Evolutionary conservation across 2,329 filamentous ascomycete species (phyloP).

Genomic region (Tolypocladium album): DNA sequence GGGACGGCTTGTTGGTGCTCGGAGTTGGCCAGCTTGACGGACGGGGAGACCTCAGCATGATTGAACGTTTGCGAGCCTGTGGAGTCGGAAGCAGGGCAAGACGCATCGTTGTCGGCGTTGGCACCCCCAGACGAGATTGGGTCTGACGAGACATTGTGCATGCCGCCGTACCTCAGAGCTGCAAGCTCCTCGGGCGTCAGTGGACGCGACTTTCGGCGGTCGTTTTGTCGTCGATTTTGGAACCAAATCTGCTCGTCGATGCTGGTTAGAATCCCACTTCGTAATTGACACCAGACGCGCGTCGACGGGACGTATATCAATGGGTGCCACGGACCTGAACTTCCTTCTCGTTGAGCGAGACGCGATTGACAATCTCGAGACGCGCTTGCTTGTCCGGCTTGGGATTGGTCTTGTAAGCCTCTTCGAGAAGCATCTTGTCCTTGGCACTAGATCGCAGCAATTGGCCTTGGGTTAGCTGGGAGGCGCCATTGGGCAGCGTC

Average conservation of each 20-base stretch:
- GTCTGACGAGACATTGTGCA: slow-evolving; percentile 40
- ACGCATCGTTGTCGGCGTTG: slow-evolving; percentile 14
- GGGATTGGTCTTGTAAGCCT: slow-evolving; percentile 72
- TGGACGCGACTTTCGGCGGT: slow-evolving; percentile 78
- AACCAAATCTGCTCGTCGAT: slow-evolving; percentile 75
- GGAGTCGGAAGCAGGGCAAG: slow-evolving; percentile 16
- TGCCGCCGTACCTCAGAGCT: slow-evolving; percentile 43
- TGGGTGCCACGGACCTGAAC: slow-evolving; percentile 63
- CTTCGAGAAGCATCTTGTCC: slow-evolving; percentile 81
- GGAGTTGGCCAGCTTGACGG: slow-evolving; percentile 2
- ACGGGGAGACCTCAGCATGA: slow-evolving; percentile 13
- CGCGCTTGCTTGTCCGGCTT: slow-evolving; percentile 89
- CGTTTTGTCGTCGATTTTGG: slow-evolving; percentile 88
- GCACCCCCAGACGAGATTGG: slow-evolving; percentile 18
- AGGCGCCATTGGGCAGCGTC: background rate
- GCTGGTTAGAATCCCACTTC: slow-evolving; percentile 6
- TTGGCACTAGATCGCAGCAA: slow-evolving; percentile 49
- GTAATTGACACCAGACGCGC: background rate
- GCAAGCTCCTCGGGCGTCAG: slow-evolving; percentile 68
- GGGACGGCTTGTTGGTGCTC: slow-evolving; percentile 9
- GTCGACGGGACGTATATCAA: background rate
- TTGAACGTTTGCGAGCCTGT: slow-evolving; percentile 12
- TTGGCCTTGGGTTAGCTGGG: slow-evolving; percentile 10
- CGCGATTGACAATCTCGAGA: slow-evolving; percentile 71
- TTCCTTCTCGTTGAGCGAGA: slow-evolving; percentile 88